Evolutionary conservation across 139 green algal species (phyloP), one percentile per base, ranked within the genome.

Genomic region (Micromonas pusilla): DNA sequence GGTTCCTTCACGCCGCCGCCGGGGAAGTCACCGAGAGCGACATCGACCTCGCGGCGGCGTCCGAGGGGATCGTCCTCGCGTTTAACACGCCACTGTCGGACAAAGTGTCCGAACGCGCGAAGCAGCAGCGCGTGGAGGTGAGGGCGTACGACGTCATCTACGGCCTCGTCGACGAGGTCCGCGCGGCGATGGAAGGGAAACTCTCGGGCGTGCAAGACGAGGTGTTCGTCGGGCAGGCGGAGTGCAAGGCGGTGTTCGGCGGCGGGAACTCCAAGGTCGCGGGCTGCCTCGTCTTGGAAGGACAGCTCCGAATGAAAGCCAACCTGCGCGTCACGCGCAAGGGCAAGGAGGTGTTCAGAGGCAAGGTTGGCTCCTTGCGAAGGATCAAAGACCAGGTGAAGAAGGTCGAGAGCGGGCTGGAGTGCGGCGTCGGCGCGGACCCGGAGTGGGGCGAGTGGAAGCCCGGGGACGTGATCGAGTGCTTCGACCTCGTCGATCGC

Each of bases 181-280:
- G 93, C 36, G 91, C 87, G 9, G 88, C 87, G 16, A 99, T 99
- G 96, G 94, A 98, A 88, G 95, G 93, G 67, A 88, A 91, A 79
- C 85, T 99, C 53, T 85, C 80, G 57, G 52, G 85, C 26, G 82
- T 94, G 52, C 88, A 95, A 84, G 92, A 97, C 88, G 70, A 85
- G 9, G 82, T 90, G 71, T 73, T 78, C 3, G 37, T 95, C n/a
- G 91, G 92, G 31, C 67, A 72, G 36, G 92, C 92, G 5, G 86
- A 89, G 70, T 79, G 92, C 20, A 90, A 93, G 82, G 92, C 93
- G 2, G 86, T 97, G 23, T 97, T 98, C 83, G 93, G 92, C 64
- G 84, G 45, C 6, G 86, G 90, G 73, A 90, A 85, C 82, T 83
- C 85, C 71, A 86, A 86, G 52, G 93, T 95, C 54, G 93, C 93